Evolutionary conservation across 2,329 filamentous ascomycete genomes (phyloP), one percentile per base, ranked within the genome.

Genomic region (Myriangium duriaei): DNA sequence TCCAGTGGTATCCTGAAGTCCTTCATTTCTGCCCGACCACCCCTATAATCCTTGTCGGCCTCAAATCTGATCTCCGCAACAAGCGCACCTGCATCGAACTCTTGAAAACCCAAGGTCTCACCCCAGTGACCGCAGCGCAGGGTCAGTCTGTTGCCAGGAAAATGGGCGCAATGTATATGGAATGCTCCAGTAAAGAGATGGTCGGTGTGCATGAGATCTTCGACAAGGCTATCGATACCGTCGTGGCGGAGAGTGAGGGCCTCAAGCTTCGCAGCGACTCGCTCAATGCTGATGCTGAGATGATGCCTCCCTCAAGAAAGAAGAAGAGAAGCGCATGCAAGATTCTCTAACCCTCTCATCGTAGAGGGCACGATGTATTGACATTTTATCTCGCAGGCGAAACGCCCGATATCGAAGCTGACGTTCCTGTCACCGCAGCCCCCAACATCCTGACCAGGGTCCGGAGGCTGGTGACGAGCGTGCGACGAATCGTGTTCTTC

Each of bases 11-110:
- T 56, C 91, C 91, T 43, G 91, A 98, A 68, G 91, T 98, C 52
- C 76, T 96, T 40, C 91, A 98, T 64, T 98, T 98, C 69, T 96
- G 91, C 64, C 91, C 91, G 11, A 94, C 91, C 53, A 96, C 88
- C 2, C 91, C 91, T 15, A 79, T 98, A 47, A 81, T 98, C 56
- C 82, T 98, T 40, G 82, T 95, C 49, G 91, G 88, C 42, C 78
- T 98, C 55, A 98, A 98, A 64, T 95, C 88, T 15, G 91, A 98
- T 62, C 78, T 98, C 43, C 86, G 91, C 52, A 76, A 80, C 65
- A 96, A 96, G 71, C 81, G 84, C 62, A 88, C 86, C 37, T 96
- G 91, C 64, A 94, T 96, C 62, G 91, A 98, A 58, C 86, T 98
- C 59, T 84, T 98, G 63, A 95, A 93, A 66, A 94, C 88, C 11